Evolutionary conservation across 805 yeast species (phyloP), one percentile per base, ranked within the genome.

Genomic region (Kazachstania africana): DNA sequence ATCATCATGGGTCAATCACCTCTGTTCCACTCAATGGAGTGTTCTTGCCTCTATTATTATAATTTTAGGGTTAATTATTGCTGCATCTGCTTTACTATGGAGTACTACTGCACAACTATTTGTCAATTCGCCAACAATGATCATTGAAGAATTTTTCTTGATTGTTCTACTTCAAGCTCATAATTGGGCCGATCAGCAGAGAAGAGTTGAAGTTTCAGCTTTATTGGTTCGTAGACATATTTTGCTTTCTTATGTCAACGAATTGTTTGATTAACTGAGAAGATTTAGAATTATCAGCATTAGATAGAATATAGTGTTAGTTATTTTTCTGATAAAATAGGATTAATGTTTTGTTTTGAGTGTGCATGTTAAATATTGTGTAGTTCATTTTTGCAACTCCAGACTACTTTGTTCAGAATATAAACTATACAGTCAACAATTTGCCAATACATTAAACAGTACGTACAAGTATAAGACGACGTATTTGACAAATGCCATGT

Each of bases 101-200:
- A 53, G 51, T 29, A 53, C 55, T 4, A 60, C 63, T 4, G 67
- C 63, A 24, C 67, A 62, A 39, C 45, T 62, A 28, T 36, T 62
- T 23, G 52, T 55, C 21, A 63, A 62, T 33, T 57, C 64, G 1
- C 67, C 67, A 23, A 59, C 67, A 0, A 62, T 60, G 65, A 62
- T 62, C 39, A 59, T 63, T 24, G 67, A 62, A 37, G 64, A 55
- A 13, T 63, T 62, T 35, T 60, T 61, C 39, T 30, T 61, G 29
- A 43, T 63, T 22, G 57, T 62, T 19, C 37, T 62, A 18, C 36
- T 60, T 17, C 63, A 59, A 32, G 64, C 63, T 4, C 66, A 61
- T 35, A 53, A 54, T 33, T 49, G 49, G 50, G 54, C 56, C 3
- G 56, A 50, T 33, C 28, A 35, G 19, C 42, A 42, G 27, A 38